Conservation (phyloP, 345 rosid species). For the Gossypium rotundifolium region DNA sequence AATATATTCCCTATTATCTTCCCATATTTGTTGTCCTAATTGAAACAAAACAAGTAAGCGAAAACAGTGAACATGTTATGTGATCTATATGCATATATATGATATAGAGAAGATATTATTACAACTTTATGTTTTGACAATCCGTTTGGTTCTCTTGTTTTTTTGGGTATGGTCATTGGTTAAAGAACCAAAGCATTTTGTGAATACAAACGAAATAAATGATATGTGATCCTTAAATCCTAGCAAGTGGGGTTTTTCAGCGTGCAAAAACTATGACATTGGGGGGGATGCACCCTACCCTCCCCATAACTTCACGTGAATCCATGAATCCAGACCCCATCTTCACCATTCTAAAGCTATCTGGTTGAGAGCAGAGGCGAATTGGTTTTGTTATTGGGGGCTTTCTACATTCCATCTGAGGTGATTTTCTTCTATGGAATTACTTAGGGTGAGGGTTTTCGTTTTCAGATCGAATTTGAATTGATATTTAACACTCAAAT, state of each 20-base stretch:
- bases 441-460: no score
- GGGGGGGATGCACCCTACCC: slow-evolving; percentile 29
- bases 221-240: slow-evolving; percentile 34
- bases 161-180: neutral
- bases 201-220: slow-evolving; percentile 10
- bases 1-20: slow-evolving; percentile 6
- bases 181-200: neutral
- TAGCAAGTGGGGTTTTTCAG: slow-evolving; percentile 27
- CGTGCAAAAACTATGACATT: slow-evolving; percentile 2
- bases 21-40: neutral
- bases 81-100: neutral
- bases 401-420: no score
- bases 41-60: neutral
- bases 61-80: neutral
- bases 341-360: slow-evolving; percentile 20
- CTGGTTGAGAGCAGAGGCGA: no score
- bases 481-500: no score
- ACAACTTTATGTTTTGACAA: neutral
- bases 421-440: no score
- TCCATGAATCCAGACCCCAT: slow-evolving; percentile 20
- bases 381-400: no score
- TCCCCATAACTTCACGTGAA: slow-evolving; percentile 23
- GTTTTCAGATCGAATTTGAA: no score
- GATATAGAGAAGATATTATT: neutral
- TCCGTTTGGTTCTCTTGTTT: neutral